phyloP scores from a whole-genome alignment of 2,329 filamentous ascomycete genomes.

The Hypoxylon sp. region DNA sequence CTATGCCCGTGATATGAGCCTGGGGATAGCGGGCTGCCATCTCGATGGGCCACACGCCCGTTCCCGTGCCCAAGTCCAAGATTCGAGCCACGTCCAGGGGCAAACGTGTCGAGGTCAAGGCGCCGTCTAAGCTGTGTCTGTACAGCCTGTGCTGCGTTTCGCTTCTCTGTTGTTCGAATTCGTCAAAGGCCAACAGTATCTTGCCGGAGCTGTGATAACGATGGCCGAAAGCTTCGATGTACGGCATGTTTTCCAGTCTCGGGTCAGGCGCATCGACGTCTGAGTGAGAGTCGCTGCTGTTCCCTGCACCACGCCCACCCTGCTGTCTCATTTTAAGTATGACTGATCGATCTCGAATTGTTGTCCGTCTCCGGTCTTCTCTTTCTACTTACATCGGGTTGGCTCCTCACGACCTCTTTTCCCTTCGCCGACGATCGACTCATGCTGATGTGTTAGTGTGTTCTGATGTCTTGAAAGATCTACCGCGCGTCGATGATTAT shows the following conservation, averaged over 20 bases:
- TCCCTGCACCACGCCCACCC: conserved; percentile 19
- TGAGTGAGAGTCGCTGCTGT: conserved; percentile 21
- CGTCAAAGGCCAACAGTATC: conserved; percentile 44
- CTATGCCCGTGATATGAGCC: conserved; percentile 51
- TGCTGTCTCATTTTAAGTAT: conserved; percentile 17
- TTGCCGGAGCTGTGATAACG: conserved; percentile 42
- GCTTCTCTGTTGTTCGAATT: conserved; percentile 41
- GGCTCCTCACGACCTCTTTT: conserved; percentile 11
- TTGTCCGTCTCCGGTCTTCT: too few species aligned
- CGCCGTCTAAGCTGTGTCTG: conserved; percentile 42
- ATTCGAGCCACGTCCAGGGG: conserved; percentile 44
- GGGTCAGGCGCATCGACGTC: conserved; percentile 22
- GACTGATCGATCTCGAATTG: neutral
- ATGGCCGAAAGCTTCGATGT: conserved; percentile 43
- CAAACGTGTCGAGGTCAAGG: conserved; percentile 42
- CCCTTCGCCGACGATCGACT: conserved; percentile 19
- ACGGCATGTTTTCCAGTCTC: conserved; percentile 26
- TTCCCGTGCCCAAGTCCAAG: conserved; percentile 54
- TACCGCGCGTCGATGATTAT: neutral
- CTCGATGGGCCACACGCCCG: conserved; percentile 54
- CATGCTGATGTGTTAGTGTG: conserved; percentile 8
- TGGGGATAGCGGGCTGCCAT: conserved; percentile 52
- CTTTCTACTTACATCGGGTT: conserved; percentile 21
- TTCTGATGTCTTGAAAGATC: neutral
- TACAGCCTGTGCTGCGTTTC: conserved; percentile 40